These are phyloP conservation scores for Ophiosphaerella narmari DNA, from an alignment of 2,329 filamentous ascomycete species.

Conservation along the genomic window DNA sequence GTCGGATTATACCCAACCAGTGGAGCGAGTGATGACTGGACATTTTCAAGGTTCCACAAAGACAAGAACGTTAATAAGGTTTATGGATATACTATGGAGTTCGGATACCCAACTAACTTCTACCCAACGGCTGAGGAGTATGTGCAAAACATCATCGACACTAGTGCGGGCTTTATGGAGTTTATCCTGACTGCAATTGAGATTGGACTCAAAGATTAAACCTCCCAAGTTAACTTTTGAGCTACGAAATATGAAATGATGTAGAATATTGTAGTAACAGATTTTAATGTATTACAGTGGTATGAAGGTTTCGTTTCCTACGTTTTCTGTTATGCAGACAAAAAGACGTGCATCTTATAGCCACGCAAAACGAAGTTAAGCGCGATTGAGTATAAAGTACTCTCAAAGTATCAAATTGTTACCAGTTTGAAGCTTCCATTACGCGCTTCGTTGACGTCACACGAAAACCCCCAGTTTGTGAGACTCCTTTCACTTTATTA, in stretches of 20 bases:
- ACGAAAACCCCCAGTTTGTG: too few relatives aligned
- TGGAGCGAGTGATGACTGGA: constrained; percentile 46
- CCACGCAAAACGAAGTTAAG: too few relatives aligned
- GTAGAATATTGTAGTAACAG: constrained; percentile 1
- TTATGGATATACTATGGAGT: constrained; percentile 49
- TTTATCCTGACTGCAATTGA: constrained; percentile 42
- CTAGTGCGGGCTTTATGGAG: constrained; percentile 51
- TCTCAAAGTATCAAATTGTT: too few relatives aligned
- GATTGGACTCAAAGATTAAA: constrained; percentile 36
- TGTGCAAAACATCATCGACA: constrained; percentile 49
- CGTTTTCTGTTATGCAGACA: too few relatives aligned
- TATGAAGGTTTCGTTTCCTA: too few relatives aligned
- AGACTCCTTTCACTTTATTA: too few relatives aligned
- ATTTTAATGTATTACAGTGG: not conserved
- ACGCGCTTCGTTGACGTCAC: too few relatives aligned
- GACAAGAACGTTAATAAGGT: constrained; percentile 46
- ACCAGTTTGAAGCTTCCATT: too few relatives aligned
- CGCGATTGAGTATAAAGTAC: too few relatives aligned
- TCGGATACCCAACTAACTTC: constrained; percentile 48
- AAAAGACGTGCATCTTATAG: too few relatives aligned
- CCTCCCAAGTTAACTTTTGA: not conserved
- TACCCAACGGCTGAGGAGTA: constrained; percentile 49
- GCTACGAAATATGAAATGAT: not conserved
- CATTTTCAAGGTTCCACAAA: constrained; percentile 44
- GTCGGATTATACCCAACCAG: constrained; percentile 46